Evolutionary conservation across 371 early-diverging fungal genomes (phyloP).

Genomic region (Actinomortierella ambigua): DNA sequence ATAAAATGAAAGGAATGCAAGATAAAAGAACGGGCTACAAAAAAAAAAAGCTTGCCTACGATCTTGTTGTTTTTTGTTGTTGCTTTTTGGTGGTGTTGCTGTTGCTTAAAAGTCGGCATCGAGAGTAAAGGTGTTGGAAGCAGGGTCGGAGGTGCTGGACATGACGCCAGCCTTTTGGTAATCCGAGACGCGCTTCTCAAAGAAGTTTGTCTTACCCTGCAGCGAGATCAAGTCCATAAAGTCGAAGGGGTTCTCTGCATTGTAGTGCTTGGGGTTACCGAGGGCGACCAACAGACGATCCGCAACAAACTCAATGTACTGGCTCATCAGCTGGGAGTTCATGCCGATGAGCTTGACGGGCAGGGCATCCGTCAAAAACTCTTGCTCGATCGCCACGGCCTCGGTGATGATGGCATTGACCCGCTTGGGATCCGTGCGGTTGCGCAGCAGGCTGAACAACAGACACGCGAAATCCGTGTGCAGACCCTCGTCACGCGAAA

Average conservation of each 20-base stretch:
- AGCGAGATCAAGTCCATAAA: slow-evolving; percentile 99
- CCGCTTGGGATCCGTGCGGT: slow-evolving; percentile 76
- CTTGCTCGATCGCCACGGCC: slow-evolving; percentile 97
- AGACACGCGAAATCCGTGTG: slow-evolving; percentile 99
- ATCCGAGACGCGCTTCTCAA: slow-evolving; percentile 99
- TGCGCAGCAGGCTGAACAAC: slow-evolving; percentile 86
- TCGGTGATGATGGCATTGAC: slow-evolving; percentile 87
- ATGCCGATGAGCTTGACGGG: slow-evolving; percentile 98
- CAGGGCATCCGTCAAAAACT: slow-evolving; percentile 96
- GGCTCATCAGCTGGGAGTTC: slow-evolving; percentile 96
- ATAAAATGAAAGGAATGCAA: background rate
- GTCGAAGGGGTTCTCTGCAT: slow-evolving; percentile 97
- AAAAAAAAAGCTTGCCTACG: too few species aligned
- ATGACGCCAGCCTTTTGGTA: slow-evolving; percentile 99
- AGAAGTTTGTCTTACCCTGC: slow-evolving; percentile 99
- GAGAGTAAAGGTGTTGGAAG: slow-evolving; percentile 76
- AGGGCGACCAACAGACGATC: slow-evolving; percentile 96
- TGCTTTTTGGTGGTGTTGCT: too few species aligned
- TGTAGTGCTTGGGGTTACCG: slow-evolving; percentile 89
- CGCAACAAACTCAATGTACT: slow-evolving; percentile 99
- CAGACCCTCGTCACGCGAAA: slow-evolving; percentile 99
- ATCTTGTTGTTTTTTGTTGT: too few species aligned
- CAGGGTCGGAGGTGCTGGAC: slow-evolving; percentile 52
- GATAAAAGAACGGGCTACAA: too few species aligned
- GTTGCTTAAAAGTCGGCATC: slow-evolving; percentile 79